Evolutionary conservation across 1,284 basidiomycete species (phyloP).

Genomic region (Cystobasidium sp.): DNA sequence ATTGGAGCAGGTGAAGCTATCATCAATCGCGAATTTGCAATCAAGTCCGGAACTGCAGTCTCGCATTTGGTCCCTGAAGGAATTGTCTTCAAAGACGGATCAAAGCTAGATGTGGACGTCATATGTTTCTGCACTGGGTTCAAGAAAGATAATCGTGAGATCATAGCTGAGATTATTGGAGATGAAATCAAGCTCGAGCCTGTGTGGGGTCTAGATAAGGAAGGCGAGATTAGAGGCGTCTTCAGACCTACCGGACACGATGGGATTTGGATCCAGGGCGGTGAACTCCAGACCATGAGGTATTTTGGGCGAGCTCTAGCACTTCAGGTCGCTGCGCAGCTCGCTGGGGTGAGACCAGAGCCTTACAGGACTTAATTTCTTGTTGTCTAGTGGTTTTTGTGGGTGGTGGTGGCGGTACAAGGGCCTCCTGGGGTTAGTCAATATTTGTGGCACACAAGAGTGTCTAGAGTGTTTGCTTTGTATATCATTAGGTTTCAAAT

Average conservation of each 20-base stretch:
- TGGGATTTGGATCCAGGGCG: constrained; percentile 29
- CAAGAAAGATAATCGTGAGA: constrained; percentile 22
- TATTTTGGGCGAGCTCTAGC: constrained; percentile 14
- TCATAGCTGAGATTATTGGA: constrained; percentile 7
- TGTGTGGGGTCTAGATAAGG: constrained; percentile 27
- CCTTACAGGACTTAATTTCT: neutral
- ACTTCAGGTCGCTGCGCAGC: constrained; percentile 28
- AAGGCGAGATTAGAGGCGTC: constrained; percentile 36
- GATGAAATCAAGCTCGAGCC: constrained; percentile 23
- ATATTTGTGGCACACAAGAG: no score
- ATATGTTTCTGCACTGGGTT: constrained; percentile 30
- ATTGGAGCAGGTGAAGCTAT: constrained; percentile 37
- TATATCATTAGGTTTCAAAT: no score
- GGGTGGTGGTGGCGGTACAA: no score
- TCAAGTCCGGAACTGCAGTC: constrained; percentile 24
- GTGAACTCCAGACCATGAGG: constrained; percentile 38
- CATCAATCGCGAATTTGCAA: constrained; percentile 28
- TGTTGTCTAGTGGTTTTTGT: neutral
- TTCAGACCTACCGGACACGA: constrained; percentile 29
- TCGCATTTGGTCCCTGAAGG: constrained; percentile 11
- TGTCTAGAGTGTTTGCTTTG: no score
- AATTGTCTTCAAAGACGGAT: constrained; percentile 20
- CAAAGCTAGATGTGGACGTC: constrained; percentile 24
- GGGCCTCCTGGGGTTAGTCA: no score
- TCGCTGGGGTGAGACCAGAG: constrained; percentile 32